Base-by-base conservation (phyloP, 305 asterid species). In the Euphrasia arctica region DNA sequence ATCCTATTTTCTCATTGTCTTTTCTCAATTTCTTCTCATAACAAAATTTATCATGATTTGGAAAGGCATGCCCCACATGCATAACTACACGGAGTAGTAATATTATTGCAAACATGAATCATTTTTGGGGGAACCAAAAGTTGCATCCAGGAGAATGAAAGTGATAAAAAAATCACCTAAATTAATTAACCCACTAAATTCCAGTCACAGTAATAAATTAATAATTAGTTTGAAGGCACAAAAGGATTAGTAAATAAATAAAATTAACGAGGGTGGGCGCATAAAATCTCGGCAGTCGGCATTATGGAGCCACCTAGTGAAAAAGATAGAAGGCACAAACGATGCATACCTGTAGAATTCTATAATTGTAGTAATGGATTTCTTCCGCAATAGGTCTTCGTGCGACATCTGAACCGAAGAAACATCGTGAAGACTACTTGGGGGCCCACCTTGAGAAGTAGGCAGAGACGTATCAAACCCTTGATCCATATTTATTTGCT, bases 271-370 rank as follows among this genome's bases (percentile, higher is more conserved):
- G 22, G 22, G 22, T 18, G 22, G 22, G 22, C 22, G 22, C 22
- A 18, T 18, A 18, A 18, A 18, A 18, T 18, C 22, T 18, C 22
- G 22, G 22, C 22, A 18, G 22, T 18, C 22, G 22, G 22, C 22
- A 18, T 18, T 18, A 18, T 18, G 22, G 22, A 18, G 22, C 22
- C 22, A 18, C 22, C 22, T 18, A 48, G 9, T 18, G n/a, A 18
- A 18, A 15, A 50, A 59, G 50, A 39, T 50, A 25, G 29, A 45
- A 25, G 27, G 63, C 36, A 7, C 32, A 64, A 39, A 39, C 6
- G 45, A 74, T 18, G 47, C 45, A 67, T 80, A 89, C 97, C 95
- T 87, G 86, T 87, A 89, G 60, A 74, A 89, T 77, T 89, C 95
- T 76, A 81, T 80, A 52, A 89, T 85, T 47, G 94, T 61, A 71